phyloP scores from a whole-genome alignment of 2,329 filamentous ascomycete genomes.

The Aspergillus fischeri region DNA sequence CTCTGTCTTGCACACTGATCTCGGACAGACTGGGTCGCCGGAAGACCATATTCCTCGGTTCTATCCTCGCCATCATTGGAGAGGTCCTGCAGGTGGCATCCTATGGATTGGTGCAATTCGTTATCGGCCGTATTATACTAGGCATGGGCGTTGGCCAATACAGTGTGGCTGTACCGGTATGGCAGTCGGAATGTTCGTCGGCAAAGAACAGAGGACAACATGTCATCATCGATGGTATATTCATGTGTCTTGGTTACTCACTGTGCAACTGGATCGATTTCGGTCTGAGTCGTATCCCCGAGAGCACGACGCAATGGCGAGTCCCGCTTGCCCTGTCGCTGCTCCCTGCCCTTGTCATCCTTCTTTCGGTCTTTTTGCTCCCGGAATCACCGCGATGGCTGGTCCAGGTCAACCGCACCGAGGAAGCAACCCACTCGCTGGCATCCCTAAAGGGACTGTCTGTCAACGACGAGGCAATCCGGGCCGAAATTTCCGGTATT shows the following conservation, averaged over 20 bases:
- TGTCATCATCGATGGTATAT: constrained; percentile 47
- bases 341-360: constrained; percentile 49
- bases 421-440: constrained; percentile 12
- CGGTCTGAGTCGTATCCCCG: constrained; percentile 44
- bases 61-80: constrained; percentile 22
- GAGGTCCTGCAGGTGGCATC: constrained; percentile 42
- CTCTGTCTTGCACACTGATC: constrained; percentile 18
- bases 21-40: constrained; percentile 49
- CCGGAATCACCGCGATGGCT: constrained; percentile 46
- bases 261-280: constrained; percentile 45
- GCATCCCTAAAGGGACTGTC: constrained; percentile 14
- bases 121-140: constrained; percentile 46
- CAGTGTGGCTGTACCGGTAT: constrained; percentile 46
- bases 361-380: constrained; percentile 42
- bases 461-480: constrained; percentile 7
- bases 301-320: constrained; percentile 45
- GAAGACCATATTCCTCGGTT: constrained; percentile 44
- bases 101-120: constrained; percentile 43
- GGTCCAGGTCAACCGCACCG: constrained; percentile 14
- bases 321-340: constrained; percentile 55
- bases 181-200: constrained; percentile 47
- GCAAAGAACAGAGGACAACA: constrained; percentile 46
- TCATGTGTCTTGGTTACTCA: constrained; percentile 31
- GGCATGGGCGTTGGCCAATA: constrained; percentile 48
- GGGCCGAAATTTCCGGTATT: constrained; percentile 16